Conservation (phyloP, 2,329 filamentous ascomycete species). For the Verticillium longisporum region DNA sequence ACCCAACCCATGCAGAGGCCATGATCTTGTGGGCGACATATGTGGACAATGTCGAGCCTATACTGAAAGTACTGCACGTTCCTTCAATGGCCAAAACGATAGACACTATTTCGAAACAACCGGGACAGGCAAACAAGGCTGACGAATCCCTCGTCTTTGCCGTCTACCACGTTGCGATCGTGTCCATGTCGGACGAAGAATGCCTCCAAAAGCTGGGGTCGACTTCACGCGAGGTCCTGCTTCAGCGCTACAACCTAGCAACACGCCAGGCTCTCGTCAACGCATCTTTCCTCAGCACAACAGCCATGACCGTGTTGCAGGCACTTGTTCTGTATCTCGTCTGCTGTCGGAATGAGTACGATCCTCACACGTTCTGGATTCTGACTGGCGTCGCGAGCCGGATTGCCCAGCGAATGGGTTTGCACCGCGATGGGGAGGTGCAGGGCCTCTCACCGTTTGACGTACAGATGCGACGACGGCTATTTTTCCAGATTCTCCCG, state of each 20-base stretch:
- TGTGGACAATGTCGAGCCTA: conserved; percentile 16
- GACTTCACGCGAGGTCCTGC: conserved; percentile 23
- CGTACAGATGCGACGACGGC: conserved; percentile 43
- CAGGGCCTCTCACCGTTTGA: conserved; percentile 31
- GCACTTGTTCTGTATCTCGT: conserved; percentile 42
- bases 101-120: conserved; percentile 9
- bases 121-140: conserved; percentile 14
- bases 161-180: conserved; percentile 30
- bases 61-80: conserved; percentile 17
- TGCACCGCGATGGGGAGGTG: conserved; percentile 37
- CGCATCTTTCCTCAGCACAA: conserved; percentile 41
- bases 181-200: conserved; percentile 32
- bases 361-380: conserved; percentile 37
- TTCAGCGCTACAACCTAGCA: conserved; percentile 30
- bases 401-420: conserved; percentile 44
- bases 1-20: conserved; percentile 15
- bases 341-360: conserved; percentile 27
- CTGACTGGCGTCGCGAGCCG: conserved; percentile 42
- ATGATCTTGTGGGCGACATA: conserved; percentile 17
- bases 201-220: conserved; percentile 28
- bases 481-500: conserved; percentile 47
- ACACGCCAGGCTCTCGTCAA: conserved; percentile 41
- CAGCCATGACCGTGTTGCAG: conserved; percentile 46
- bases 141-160: conserved; percentile 35
- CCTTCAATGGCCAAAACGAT: conserved; percentile 16